Conservation (phyloP, 176 grass and related monocot species). For the Dendrocalamus sinicus region DNA sequence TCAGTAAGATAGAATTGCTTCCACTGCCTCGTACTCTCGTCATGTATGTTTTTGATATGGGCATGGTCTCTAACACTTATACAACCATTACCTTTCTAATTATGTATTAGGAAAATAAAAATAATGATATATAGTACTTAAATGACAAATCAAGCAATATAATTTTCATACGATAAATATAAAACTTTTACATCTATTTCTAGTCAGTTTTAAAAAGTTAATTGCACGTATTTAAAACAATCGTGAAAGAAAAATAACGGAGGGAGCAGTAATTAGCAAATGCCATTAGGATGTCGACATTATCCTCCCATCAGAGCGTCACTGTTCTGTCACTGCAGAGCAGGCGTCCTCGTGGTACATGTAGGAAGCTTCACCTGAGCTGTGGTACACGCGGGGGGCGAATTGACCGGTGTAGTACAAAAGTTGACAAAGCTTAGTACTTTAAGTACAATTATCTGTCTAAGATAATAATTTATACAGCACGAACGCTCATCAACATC, state of each 20-base stretch:
- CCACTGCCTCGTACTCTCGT: no score
- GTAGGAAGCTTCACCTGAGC: slow-evolving; percentile 15
- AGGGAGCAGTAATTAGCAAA: neutral
- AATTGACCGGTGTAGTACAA: neutral
- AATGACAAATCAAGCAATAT: neutral
- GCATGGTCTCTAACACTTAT: neutral
- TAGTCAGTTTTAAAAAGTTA: no score
- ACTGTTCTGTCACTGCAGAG: neutral
- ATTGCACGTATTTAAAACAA: no score
- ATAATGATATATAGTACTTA: neutral
- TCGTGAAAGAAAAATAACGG: neutral
- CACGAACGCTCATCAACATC: neutral
- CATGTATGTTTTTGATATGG: no score
- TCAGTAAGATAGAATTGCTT: no score
- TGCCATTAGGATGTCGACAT: slow-evolving; percentile 29
- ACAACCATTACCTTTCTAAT: neutral
- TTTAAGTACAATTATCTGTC: neutral
- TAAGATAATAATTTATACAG: neutral
- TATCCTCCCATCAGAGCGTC: neutral
- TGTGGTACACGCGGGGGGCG: neutral
- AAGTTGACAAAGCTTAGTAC: neutral
- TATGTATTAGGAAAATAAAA: neutral
- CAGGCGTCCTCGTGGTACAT: neutral
- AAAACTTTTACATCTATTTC: neutral
- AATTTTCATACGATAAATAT: neutral